Base-by-base conservation (phyloP, 2,329 filamentous ascomycete genomes). In the Coleophoma cylindrospora region DNA sequence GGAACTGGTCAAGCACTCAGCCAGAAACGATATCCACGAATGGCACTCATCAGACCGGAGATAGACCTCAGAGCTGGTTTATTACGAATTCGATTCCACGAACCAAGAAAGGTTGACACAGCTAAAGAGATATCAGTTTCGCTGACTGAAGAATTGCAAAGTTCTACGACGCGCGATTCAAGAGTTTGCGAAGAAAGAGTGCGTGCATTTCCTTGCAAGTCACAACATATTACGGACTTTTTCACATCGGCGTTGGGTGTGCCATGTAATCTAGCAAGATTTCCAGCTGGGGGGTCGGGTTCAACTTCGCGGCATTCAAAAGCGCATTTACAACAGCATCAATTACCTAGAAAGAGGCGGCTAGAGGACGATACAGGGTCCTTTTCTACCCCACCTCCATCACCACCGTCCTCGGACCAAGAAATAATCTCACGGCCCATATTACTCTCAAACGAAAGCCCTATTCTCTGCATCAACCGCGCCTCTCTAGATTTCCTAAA, bases 391-490 rank as follows among this genome's bases (percentile, higher is more conserved):
- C 70, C 74, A 38, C 71, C 75, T 1, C 76, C 76, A 15, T 80
- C 76, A 17, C 79, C 77, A 9, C 75, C 77, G 2, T 80, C 83
- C 45, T 84, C 81, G 0, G 80, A 81, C 52, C 72, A 70, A 22
- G 74, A 83, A 60, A 60, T 54, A 51, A 14, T 61, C 57, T 43
- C 64, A 47, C 65, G 61, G 11, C 79, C 83, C 3, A 91, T 97
- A 34, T 72, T 94, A 0, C 73, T 99, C 3, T 88, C 91, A 21
- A 99, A 99, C 65, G 94, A 97, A 68, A 95, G 90, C 48, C 92
- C 94, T 0, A 95, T 99, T 41, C 77, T 99, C 1, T 80, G 89
- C 43, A 85, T 97, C 50, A 90, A 89, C 17, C 79, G 82, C 48
- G 83, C 87, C 10, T 96, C 91, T 58, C 78, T 97, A 44, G 83